phyloP scores from a whole-genome alignment of 176 grass and related monocot species.

The Avena eriantha region DNA sequence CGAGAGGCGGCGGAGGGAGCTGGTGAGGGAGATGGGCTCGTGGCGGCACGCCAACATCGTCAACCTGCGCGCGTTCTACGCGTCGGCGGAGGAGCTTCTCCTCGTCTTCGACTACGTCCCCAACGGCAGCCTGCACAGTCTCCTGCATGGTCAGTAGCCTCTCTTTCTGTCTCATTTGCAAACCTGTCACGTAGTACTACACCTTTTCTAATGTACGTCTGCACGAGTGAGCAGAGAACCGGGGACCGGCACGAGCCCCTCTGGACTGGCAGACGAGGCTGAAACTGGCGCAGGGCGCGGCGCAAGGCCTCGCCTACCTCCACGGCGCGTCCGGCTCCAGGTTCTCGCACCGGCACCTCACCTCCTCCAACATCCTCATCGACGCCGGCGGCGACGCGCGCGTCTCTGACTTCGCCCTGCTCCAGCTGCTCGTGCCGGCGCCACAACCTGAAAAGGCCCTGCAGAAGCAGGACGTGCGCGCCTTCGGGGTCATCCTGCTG shows the following conservation, averaged over 20 bases:
- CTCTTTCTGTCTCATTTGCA: neutral
- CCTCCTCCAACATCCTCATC: constrained; percentile 82
- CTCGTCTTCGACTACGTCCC: constrained; percentile 84
- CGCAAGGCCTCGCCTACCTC: constrained; percentile 82
- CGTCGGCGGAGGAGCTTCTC: constrained; percentile 75
- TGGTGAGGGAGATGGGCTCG: constrained; percentile 73
- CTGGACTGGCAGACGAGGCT: constrained; percentile 76
- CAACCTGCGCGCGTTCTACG: constrained; percentile 64
- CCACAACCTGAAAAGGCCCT: neutral
- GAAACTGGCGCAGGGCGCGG: constrained; percentile 76
- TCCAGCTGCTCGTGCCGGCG: constrained; percentile 58
- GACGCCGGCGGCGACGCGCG: constrained; percentile 56
- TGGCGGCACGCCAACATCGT: constrained; percentile 81
- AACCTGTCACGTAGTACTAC: neutral
- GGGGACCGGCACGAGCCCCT: constrained; percentile 78
- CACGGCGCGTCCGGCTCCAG: constrained; percentile 55
- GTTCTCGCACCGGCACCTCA: constrained; percentile 78
- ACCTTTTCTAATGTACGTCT: neutral
- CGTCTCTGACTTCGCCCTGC: constrained; percentile 83
- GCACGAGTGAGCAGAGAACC: constrained; percentile 55
- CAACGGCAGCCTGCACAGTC: constrained; percentile 69
- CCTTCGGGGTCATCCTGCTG: constrained; percentile 75
- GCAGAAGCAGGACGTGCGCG: constrained; percentile 71
- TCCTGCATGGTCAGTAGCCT: constrained; percentile 65
- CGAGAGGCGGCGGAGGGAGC: constrained; percentile 52